These are phyloP conservation scores for Pseudocercospora vitis DNA, from an alignment of 2,329 filamentous ascomycete species.

Conservation along the genomic window DNA sequence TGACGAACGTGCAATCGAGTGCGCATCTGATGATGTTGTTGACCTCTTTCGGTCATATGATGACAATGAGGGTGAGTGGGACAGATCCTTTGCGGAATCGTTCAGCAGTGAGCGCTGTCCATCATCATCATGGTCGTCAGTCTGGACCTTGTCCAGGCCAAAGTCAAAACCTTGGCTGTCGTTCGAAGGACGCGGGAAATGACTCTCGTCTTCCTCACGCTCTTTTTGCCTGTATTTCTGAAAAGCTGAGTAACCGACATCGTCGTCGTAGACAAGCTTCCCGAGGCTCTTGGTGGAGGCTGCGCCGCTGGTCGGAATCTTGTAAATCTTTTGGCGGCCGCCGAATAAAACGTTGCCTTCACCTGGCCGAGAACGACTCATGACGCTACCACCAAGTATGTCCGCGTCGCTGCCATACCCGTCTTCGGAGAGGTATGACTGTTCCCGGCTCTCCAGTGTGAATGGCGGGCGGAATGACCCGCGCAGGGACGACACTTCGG, in stretches of 20 bases:
- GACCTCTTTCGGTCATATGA: slow-evolving; percentile 75
- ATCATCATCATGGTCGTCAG: slow-evolving; percentile 44
- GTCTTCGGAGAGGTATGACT: slow-evolving; percentile 65
- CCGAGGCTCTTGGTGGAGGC: slow-evolving; percentile 55
- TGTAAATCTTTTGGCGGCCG: slow-evolving; percentile 92
- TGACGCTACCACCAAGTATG: slow-evolving; percentile 63
- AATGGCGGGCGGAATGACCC: slow-evolving; percentile 61
- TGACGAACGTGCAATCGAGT: slow-evolving; percentile 69
- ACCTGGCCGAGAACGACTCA: slow-evolving; percentile 76
- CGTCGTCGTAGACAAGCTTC: slow-evolving; percentile 78
- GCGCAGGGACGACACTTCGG: slow-evolving; percentile 81
- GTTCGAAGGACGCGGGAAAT: slow-evolving; percentile 27
- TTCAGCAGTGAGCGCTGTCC: slow-evolving; percentile 46
- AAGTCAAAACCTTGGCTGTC: slow-evolving; percentile 38
- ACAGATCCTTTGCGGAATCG: slow-evolving; percentile 43
- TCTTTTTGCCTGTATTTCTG: slow-evolving; percentile 67
- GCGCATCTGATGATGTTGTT: slow-evolving; percentile 77
- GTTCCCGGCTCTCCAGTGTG: slow-evolving; percentile 56
- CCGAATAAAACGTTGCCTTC: slow-evolving; percentile 95
- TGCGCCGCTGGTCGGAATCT: slow-evolving; percentile 61
- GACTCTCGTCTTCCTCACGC: slow-evolving; percentile 52
- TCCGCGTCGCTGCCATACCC: slow-evolving; percentile 64
- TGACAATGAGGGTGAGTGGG: slow-evolving; percentile 56
- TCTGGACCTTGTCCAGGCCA: slow-evolving; percentile 36
- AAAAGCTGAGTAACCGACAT: slow-evolving; percentile 79